Percentiles rank a stretch among this genome's conserved stretches.
These are phyloP conservation scores for Fusarium sp. DNA, from an alignment of 2,329 filamentous ascomycete species.

Conservation along the genomic window DNA sequence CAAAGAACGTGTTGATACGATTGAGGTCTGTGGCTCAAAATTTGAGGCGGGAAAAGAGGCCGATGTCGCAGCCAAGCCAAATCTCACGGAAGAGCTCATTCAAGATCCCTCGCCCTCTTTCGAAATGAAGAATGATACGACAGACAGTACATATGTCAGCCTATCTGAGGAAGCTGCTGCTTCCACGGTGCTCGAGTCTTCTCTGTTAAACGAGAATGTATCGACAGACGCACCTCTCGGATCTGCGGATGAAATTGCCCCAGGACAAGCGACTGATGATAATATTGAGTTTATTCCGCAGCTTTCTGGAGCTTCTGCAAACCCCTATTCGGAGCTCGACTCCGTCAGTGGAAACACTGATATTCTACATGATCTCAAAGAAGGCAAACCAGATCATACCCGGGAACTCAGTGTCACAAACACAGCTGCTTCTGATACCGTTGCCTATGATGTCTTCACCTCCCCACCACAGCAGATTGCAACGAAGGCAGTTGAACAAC, in stretches of 20 bases:
- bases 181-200: not conserved
- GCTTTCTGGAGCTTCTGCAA: not conserved
- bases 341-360: not conserved
- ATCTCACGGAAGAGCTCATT: not conserved
- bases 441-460: not conserved
- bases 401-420: not conserved
- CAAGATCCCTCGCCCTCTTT: conserved; percentile 1
- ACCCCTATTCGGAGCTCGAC: not conserved
- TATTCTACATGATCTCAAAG: not conserved
- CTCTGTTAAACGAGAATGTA: not conserved
- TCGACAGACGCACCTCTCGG: not conserved
- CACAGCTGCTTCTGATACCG: not conserved
- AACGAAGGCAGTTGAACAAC: not conserved
- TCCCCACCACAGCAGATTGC: not conserved
- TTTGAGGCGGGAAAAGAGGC: not conserved
- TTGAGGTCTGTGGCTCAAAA: not conserved
- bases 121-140: conserved; percentile 30
- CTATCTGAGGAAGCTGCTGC: not conserved
- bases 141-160: conserved; percentile 8
- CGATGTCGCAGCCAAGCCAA: not conserved
- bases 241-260: not conserved
- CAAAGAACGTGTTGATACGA: not conserved
- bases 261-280: not conserved
- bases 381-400: not conserved
- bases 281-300: not conserved